Base-by-base conservation (phyloP, 2,329 filamentous ascomycete genomes). In the Helicocarpus griseus region DNA sequence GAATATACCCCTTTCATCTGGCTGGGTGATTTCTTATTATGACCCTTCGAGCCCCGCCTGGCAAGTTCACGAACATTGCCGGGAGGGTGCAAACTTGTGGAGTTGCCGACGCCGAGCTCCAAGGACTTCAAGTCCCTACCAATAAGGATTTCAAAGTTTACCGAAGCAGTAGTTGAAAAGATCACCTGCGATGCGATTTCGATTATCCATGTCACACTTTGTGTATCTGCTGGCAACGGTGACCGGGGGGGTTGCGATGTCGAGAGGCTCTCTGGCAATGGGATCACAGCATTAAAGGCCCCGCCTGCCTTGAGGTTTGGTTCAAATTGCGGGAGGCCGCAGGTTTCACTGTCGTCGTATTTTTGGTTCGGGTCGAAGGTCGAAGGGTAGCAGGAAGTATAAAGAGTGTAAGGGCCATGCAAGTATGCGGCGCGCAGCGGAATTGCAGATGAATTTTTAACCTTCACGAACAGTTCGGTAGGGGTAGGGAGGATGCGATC, bases 231-330 rank as follows among this genome's bases (percentile, higher is more conserved):
- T 5, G 61, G 64, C 57, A 33, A 61, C 75, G 49, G 67, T 69
- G 39, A 36, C 65, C 13, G 73, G 79, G 64, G 85, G 80, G 45
- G 87, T 78, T 54, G 93, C 85, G 29, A n/a, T 52, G 52, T 17
- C 22, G 40, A 9, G n/a, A 54, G 31, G 56, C 84, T 75, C 50
- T 91, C 85, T 0, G 91, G 91, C 0, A 98, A 83, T 4, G 81
- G 76, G 57, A 98, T 78, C 63, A 83, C 81, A 53, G 88, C 86
- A 60, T 83, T 81, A 86, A 90, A 98, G 43, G 79, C 82, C 5
- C 89, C 90, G 28, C 90, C 93, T 7, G 93, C 90, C 74, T 97
- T 97, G 64, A 98, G 79, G 74, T 95, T 91, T 44, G 93, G 91
- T 70, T 98, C 93, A 63, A 93, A 98, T 61, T 95, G 87, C 14